Conservation (phyloP, 2,329 filamentous ascomycete genomes). For the Phaeosphaeriaceae sp. region DNA sequence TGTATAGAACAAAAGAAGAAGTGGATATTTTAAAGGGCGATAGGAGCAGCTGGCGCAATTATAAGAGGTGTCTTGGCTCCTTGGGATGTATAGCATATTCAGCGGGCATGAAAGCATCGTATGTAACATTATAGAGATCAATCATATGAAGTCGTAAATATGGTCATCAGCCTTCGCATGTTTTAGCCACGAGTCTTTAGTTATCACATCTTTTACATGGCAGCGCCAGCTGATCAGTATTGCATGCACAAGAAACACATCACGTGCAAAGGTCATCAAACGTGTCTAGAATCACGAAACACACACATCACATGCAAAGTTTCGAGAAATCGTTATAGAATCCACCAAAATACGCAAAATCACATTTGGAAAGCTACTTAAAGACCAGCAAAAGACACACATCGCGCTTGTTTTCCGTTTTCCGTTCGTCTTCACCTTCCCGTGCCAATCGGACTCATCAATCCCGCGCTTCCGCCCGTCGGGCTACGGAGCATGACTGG, state of each 20-base stretch:
- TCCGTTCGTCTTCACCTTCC: constrained; percentile 22
- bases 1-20: not conserved
- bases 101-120: not conserved
- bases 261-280: not conserved
- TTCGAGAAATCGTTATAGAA: not conserved
- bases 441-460: constrained; percentile 41
- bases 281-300: no score
- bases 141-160: not conserved
- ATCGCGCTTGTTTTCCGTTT: constrained; percentile 26
- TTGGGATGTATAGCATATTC: not conserved
- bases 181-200: no score
- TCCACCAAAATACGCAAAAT: constrained; percentile 3
- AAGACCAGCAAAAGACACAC: constrained; percentile 29
- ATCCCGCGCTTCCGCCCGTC: constrained; percentile 35
- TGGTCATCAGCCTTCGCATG: no score
- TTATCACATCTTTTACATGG: not conserved
- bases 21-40: not conserved
- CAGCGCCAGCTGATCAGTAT: not conserved
- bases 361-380: constrained; percentile 2
- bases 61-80: not conserved
- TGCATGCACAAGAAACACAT: not conserved
- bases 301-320: not conserved
- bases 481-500: constrained; percentile 43
- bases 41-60: not conserved
- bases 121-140: not conserved